Conservation (phyloP, 1,284 basidiomycete genomes). For the Malassezia cuniculi region DNA sequence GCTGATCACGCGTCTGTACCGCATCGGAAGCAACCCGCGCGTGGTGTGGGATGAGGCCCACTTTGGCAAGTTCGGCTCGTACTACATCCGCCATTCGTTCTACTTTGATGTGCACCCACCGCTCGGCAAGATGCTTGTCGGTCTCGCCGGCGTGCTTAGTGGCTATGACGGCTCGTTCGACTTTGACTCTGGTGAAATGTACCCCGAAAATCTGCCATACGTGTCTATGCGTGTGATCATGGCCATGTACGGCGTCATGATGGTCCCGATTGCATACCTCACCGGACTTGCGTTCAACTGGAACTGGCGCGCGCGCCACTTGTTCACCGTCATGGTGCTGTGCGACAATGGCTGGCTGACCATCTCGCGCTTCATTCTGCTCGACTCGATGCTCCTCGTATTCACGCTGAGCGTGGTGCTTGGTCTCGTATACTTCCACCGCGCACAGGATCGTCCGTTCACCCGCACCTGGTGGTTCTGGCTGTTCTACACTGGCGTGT, state of each 20-base stretch:
- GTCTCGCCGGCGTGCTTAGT: conserved; percentile 72
- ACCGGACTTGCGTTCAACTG: conserved; percentile 90
- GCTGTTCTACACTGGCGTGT: conserved; percentile 75
- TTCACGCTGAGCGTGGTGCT: conserved; percentile 96
- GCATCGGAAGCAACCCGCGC: conserved; percentile 70
- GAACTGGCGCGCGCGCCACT: conserved; percentile 74
- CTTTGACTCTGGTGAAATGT: conserved; percentile 79
- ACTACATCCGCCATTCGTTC: conserved; percentile 69
- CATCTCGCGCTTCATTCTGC: conserved; percentile 89
- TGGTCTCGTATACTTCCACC: conserved; percentile 89
- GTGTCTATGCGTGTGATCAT: conserved; percentile 89
- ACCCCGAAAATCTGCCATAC: conserved; percentile 75
- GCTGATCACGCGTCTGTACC: conserved; percentile 85
- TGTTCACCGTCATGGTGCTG: conserved; percentile 86
- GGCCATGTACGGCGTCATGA: conserved; percentile 80
- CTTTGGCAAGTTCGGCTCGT: conserved; percentile 53
- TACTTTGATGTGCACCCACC: conserved; percentile 61
- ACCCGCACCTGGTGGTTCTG: conserved; percentile 93
- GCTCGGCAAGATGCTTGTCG: conserved; percentile 95
- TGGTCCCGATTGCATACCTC: conserved; percentile 93
- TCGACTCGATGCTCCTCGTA: conserved; percentile 95
- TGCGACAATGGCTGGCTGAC: conserved; percentile 82
- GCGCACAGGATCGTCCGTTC: conserved; percentile 86
- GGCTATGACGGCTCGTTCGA: conserved; percentile 87
- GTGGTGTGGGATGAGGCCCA: conserved; percentile 86